Base-by-base conservation (phyloP, 2,329 filamentous ascomycete species). In the Fusarium coffeatum region DNA sequence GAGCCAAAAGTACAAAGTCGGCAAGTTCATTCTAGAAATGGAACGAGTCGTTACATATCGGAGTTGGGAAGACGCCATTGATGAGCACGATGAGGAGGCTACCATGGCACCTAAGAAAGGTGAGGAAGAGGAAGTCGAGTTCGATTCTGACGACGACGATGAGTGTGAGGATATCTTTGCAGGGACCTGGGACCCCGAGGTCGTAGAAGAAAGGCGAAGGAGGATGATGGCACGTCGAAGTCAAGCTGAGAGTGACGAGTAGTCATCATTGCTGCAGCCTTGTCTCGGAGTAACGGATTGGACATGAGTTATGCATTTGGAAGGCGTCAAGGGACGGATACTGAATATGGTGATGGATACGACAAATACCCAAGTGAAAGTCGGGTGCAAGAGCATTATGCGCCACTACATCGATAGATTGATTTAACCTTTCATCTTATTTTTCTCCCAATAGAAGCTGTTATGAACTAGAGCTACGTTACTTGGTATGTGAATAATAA, bases 1-100 rank as follows among this genome's bases (percentile, higher is more conserved):
- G 58, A 79, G 82, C 48, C 89, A 91, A 76, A 85, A 83, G 75
- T 92, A 92, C 82, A 92, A 92, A 78, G 83, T 91, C 51, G 89
- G 89, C 70, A 91, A 91, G 77, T 91, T 87, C 75, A 91, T 91
- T 30, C 77, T 92, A 41, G 89, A 92, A 80, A 87, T 85, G 41
- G 84, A 86, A 76, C 81, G 87, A 55, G 85, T 90, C 18, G 82
- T 86, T 25, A 80, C 83, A 15, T 81, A 83, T 47, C 82, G 83
- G 34, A 80, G 78, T 56, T 91, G 88, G 88, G 88, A 79, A 57
- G 77, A 80, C 49, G 53, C 76, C 11, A 58, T 68, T 4, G 65
- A 59, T 5, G 68, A 71, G 23, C 56, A 69, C 22, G 47, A 22
- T 32, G 60, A 54, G 7, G 34, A 34, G 32, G 47, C 25, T 25